phyloP scores from a whole-genome alignment of 2,329 filamentous ascomycete species.

The Alternaria infectoria region DNA sequence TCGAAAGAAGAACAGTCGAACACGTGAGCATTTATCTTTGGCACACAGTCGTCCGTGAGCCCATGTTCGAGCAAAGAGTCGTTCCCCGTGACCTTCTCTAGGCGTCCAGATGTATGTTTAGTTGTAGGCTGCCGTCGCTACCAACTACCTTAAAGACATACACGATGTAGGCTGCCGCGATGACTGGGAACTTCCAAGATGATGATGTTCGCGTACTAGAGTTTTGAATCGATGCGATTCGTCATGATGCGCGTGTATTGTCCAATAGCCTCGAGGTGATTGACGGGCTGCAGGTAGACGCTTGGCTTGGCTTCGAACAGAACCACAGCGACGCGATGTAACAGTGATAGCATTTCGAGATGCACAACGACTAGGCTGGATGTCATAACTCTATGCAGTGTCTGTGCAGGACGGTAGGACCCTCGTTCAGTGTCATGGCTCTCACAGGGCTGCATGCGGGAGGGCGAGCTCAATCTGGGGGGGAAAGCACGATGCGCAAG shows the following conservation, averaged over 20 bases:
- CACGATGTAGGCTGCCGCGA: background rate
- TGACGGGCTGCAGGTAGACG: background rate
- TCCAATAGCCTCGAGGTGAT: conserved; percentile 11
- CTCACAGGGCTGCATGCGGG: conserved; percentile 24
- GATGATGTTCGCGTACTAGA: background rate
- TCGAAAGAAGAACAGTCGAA: background rate
- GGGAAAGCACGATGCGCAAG: conserved; percentile 29
- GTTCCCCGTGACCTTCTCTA: background rate
- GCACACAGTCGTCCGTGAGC: background rate
- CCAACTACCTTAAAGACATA: background rate
- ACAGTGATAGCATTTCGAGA: background rate
- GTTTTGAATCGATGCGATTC: background rate
- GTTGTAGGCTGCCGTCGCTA: background rate
- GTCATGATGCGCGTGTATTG: conserved; percentile 11
- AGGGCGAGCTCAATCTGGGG: conserved; percentile 24
- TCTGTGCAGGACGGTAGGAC: conserved; percentile 7
- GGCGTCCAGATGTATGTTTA: background rate
- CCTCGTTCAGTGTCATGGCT: conserved; percentile 3
- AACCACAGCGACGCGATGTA: background rate
- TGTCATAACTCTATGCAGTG: background rate
- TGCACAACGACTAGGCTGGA: background rate
- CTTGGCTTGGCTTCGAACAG: conserved; percentile 2
- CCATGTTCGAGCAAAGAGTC: rapidly evolving
- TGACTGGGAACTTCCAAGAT: background rate
- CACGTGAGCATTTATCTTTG: background rate